Conservation (phyloP, 2,329 filamentous ascomycete species). For the Fusarium newnesense region DNA sequence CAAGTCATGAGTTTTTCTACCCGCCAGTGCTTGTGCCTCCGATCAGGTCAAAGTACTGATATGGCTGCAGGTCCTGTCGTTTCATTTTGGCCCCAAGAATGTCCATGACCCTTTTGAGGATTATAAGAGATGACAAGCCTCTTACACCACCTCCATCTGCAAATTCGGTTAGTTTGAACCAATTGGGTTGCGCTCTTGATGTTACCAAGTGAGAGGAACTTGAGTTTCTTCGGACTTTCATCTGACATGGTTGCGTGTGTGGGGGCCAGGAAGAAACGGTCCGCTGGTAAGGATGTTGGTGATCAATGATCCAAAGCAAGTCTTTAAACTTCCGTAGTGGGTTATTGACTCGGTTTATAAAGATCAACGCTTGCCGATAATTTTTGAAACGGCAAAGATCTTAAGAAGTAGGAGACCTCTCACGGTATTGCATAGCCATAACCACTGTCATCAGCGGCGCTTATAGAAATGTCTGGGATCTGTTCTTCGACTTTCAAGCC, state of each 20-base stretch:
- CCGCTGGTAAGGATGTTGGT: too few relatives aligned
- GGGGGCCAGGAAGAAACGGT: too few relatives aligned
- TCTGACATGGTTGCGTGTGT: not conserved
- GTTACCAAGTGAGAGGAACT: not conserved
- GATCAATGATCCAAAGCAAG: not conserved
- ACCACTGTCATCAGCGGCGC: too few relatives aligned
- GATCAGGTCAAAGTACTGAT: not conserved
- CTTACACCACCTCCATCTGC: not conserved
- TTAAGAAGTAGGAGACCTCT: too few relatives aligned
- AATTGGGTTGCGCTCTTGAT: not conserved
- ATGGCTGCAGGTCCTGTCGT: not conserved
- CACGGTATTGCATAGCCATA: too few relatives aligned
- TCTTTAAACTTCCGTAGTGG: too few relatives aligned
- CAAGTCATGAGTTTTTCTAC: too few relatives aligned
- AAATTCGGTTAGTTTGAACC: not conserved
- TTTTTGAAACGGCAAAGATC: too few relatives aligned
- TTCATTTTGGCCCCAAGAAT: not conserved
- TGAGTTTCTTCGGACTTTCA: not conserved
- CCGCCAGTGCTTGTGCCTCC: not conserved
- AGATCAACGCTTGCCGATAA: too few relatives aligned
- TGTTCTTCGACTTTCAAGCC: too few relatives aligned
- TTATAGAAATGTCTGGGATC: too few relatives aligned
- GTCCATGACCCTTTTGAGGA: not conserved
- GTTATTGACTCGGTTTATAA: too few relatives aligned
- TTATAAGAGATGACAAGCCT: not conserved